A percentile compares a stretch with the other conserved stretches of the same genome.
These are phyloP conservation scores for Coccinonectria pachysandricola DNA, from an alignment of 2,329 filamentous ascomycete genomes.

Conservation along the genomic window DNA sequence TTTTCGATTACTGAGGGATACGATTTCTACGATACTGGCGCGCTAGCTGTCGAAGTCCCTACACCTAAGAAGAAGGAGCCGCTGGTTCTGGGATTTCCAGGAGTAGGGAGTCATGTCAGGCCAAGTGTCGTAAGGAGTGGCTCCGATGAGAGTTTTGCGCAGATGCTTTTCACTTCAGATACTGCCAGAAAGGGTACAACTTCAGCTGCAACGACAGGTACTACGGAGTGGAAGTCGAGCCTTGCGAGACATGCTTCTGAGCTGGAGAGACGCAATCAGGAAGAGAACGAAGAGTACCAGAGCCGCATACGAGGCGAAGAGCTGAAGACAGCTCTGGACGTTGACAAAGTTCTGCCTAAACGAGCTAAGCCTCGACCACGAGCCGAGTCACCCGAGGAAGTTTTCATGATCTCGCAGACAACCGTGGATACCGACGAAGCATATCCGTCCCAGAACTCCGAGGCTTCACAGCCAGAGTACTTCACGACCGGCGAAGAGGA, in stretches of 20 bases:
- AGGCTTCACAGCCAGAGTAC: constrained; percentile 16
- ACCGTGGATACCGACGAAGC: constrained; percentile 28
- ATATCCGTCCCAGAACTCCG: constrained; percentile 22
- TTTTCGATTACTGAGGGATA: constrained; percentile 50
- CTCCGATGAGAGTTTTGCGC: constrained; percentile 47
- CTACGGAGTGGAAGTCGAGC: constrained; percentile 17
- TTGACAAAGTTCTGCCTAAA: constrained; percentile 4
- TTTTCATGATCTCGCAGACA: constrained; percentile 38
- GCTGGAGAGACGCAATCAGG: too few species aligned
- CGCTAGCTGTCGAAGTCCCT: constrained; percentile 44
- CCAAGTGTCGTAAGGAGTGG: constrained; percentile 34
- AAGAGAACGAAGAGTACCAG: constrained; percentile 29
- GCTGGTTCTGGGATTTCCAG: constrained; percentile 22
- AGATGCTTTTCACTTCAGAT: constrained; percentile 50
- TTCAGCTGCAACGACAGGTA: constrained; percentile 5
- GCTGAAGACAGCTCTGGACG: constrained; percentile 16
- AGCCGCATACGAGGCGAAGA: constrained; percentile 35
- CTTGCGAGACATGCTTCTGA: constrained; percentile 19
- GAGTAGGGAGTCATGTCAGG: constrained; percentile 17
- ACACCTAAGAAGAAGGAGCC: constrained; percentile 29
- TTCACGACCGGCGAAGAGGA: constrained; percentile 2
- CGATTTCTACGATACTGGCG: constrained; percentile 56
- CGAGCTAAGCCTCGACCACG: constrained; percentile 1
- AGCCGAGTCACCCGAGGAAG: constrained; percentile 26
- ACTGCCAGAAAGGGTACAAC: constrained; percentile 22